These are phyloP conservation scores for Suillus plorans DNA, from an alignment of 768 basidiomycete species.

Conservation along the genomic window DNA sequence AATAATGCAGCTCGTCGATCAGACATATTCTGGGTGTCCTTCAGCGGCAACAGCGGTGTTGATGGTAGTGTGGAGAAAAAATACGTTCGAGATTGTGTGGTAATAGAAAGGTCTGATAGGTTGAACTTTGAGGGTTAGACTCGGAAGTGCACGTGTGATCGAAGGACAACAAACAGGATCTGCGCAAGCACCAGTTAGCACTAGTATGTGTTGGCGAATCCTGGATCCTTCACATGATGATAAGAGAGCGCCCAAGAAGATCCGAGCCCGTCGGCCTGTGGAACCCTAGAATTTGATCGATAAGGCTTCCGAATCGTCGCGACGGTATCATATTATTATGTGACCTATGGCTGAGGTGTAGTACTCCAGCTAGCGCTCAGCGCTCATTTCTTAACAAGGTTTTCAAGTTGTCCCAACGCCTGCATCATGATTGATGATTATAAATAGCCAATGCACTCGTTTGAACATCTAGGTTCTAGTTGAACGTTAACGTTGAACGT, in stretches of 20 bases:
- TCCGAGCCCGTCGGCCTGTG: neutral
- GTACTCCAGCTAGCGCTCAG: too few species aligned
- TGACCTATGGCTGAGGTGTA: too few species aligned
- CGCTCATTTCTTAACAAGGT: too few species aligned
- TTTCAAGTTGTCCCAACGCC: too few species aligned
- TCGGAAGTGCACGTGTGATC: neutral
- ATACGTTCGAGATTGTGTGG: neutral
- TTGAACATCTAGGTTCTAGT: too few species aligned
- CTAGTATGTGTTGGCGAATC: too few species aligned
- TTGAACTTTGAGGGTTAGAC: neutral
- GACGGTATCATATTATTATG: too few species aligned
- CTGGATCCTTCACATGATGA: too few species aligned
- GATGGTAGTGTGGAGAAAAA: neutral
- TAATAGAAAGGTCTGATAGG: neutral
- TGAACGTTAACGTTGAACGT: too few species aligned
- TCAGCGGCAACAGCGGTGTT: neutral
- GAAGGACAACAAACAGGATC: neutral
- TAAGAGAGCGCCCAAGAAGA: neutral
- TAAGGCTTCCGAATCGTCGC: too few species aligned
- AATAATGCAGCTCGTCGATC: conserved; percentile 12
- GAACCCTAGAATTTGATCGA: neutral
- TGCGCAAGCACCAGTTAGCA: neutral
- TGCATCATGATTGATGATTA: too few species aligned
- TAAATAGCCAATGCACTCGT: too few species aligned
- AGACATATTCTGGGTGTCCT: neutral